phyloP scores from a whole-genome alignment of 1,139 yeast genomes.

The Blastobotrys ciferrii region DNA sequence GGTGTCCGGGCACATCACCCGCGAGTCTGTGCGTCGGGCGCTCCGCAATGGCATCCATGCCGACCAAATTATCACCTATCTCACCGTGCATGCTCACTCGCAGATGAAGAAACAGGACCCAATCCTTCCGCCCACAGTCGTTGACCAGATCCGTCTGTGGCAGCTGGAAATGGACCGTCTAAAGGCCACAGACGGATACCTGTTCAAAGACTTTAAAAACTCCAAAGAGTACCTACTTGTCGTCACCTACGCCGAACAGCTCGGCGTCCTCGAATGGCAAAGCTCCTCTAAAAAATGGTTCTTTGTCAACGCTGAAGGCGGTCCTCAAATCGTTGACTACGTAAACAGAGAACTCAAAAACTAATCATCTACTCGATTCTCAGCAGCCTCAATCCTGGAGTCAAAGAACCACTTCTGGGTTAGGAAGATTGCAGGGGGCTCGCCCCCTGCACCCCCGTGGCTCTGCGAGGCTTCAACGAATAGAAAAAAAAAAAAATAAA shows the following conservation, averaged over 20 bases:
- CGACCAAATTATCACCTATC: constrained; percentile 84
- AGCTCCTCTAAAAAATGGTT: constrained; percentile 65
- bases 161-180: constrained; percentile 93
- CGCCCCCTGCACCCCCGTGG: no score
- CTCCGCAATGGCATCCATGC: constrained; percentile 88
- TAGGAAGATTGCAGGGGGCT: no score
- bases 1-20: constrained; percentile 89
- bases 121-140: constrained; percentile 88
- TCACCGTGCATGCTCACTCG: constrained; percentile 92
- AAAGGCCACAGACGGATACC: constrained; percentile 80
- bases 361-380: not conserved
- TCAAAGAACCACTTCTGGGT: no score
- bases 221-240: constrained; percentile 74
- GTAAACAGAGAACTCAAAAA: constrained; percentile 56
- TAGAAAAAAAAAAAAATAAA: no score
- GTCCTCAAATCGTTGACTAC: constrained; percentile 79
- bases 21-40: constrained; percentile 88
- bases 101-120: constrained; percentile 60
- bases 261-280: constrained; percentile 87
- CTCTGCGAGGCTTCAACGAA: no score
- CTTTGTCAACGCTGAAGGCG: constrained; percentile 88
- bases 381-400: no score
- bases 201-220: constrained; percentile 80
- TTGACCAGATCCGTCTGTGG: constrained; percentile 94
- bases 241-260: constrained; percentile 77